phyloP scores from a whole-genome alignment of 345 rosid genomes.

The Citrus maxima region DNA sequence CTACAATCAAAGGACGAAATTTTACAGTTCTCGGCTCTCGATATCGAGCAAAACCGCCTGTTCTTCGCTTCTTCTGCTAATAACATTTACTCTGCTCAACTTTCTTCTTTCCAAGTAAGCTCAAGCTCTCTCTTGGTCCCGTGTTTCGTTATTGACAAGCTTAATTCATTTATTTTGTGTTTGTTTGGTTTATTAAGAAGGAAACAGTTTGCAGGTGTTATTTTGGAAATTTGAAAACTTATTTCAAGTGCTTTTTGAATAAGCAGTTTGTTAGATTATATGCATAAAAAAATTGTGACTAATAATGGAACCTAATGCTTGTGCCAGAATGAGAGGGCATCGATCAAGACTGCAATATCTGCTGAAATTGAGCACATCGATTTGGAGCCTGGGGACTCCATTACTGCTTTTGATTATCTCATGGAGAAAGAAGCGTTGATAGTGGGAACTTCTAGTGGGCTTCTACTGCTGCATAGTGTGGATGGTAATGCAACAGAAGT shows the following conservation, averaged over 20 bases:
- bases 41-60: constrained; percentile 75
- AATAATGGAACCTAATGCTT: constrained; percentile 10
- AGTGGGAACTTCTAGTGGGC: constrained; percentile 72
- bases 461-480: constrained; percentile 53
- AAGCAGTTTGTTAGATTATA: neutral
- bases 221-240: neutral
- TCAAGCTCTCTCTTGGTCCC: neutral
- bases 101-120: constrained; percentile 64
- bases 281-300: neutral
- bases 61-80: constrained; percentile 77
- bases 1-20: constrained; percentile 54
- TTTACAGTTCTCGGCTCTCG: constrained; percentile 60
- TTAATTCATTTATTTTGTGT: neutral
- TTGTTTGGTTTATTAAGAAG: neutral
- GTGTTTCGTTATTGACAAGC: neutral
- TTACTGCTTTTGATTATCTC: constrained; percentile 78
- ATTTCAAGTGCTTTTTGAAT: neutral
- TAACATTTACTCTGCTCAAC: constrained; percentile 49
- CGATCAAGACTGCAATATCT: constrained; percentile 30
- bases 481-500: constrained; percentile 60
- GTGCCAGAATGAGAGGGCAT: constrained; percentile 48
- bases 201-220: neutral
- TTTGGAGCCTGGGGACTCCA: constrained; percentile 61
- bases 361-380: constrained; percentile 49
- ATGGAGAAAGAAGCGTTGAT: constrained; percentile 91